A percentile compares a stretch with the other conserved stretches of the same genome.
These are phyloP conservation scores for Dittrichia graveolens DNA, from an alignment of 129 eudicot species.

Conservation along the genomic window DNA sequence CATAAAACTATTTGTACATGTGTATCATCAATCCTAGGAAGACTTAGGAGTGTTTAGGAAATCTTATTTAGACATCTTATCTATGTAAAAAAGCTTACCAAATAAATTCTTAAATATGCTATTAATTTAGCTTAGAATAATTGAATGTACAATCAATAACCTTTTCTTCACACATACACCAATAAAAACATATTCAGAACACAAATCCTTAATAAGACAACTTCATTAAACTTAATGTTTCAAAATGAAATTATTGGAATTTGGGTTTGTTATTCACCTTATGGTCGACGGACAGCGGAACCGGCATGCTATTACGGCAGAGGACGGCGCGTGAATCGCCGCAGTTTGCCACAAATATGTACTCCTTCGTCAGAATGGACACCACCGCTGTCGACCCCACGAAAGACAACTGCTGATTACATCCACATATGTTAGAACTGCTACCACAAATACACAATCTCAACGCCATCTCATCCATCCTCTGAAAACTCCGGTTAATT, in stretches of 20 bases:
- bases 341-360: slow-evolving; percentile 47
- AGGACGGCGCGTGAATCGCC: slow-evolving; percentile 61
- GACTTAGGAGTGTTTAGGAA: too few species aligned
- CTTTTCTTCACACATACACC: too few species aligned
- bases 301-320: slow-evolving; percentile 34
- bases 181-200: too few species aligned
- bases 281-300: slow-evolving; percentile 52
- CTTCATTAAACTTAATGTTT: too few species aligned
- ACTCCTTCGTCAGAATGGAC: slow-evolving; percentile 29
- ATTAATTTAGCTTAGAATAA: too few species aligned
- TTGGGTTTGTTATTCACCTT: slow-evolving; percentile 34
- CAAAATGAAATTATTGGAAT: background rate
- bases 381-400: slow-evolving; percentile 57
- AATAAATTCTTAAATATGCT: too few species aligned
- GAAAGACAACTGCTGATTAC: slow-evolving; percentile 20
- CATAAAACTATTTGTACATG: background rate
- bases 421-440: slow-evolving; percentile 21
- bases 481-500: slow-evolving; percentile 28
- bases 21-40: too few species aligned
- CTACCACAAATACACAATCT: slow-evolving; percentile 33
- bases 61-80: too few species aligned
- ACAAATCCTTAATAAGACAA: too few species aligned
- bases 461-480: slow-evolving; percentile 47
- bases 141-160: too few species aligned
- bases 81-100: too few species aligned